These are phyloP conservation scores for Leccinum angustisporum DNA, from an alignment of 1,284 basidiomycete species.

Conservation along the genomic window DNA sequence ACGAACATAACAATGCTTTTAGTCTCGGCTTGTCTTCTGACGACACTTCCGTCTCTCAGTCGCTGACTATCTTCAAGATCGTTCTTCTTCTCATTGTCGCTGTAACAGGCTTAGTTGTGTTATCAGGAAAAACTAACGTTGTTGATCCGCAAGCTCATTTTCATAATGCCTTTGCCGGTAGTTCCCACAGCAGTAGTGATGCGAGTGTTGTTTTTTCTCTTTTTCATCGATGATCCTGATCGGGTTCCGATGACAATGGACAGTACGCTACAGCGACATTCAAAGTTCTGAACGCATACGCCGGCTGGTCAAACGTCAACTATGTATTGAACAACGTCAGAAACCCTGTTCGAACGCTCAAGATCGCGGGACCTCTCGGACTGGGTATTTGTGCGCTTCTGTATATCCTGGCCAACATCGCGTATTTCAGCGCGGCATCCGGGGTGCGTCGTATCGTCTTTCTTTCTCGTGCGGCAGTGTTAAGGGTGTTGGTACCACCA, in stretches of 20 bases:
- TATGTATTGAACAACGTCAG: slow-evolving; percentile 57
- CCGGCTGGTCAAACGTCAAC: slow-evolving; percentile 54
- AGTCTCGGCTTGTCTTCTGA: background rate
- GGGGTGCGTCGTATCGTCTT: slow-evolving; percentile 9
- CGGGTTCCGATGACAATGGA: background rate
- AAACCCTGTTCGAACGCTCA: slow-evolving; percentile 50
- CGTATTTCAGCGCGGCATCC: slow-evolving; percentile 45
- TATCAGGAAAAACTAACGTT: slow-evolving; percentile 47
- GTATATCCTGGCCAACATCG: slow-evolving; percentile 54
- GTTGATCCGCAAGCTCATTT: slow-evolving; percentile 47
- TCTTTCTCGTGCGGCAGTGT: no score
- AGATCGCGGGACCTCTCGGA: slow-evolving; percentile 54
- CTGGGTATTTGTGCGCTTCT: slow-evolving; percentile 45
- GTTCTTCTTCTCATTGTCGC: slow-evolving; percentile 28
- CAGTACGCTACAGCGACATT: slow-evolving; percentile 59
- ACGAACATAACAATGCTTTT: background rate
- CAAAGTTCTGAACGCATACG: slow-evolving; percentile 57
- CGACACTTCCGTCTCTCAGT: background rate
- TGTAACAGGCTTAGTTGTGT: slow-evolving; percentile 46
- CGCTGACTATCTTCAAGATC: slow-evolving; percentile 29
- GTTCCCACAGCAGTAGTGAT: slow-evolving; percentile 45
- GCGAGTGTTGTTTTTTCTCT: slow-evolving; percentile 24
- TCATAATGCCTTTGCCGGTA: slow-evolving; percentile 47
- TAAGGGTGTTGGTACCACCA: background rate
- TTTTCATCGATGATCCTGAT: background rate